Evolutionary conservation across 768 basidiomycete genomes (phyloP).

Genomic region (Xerocomellus chrysenteron): DNA sequence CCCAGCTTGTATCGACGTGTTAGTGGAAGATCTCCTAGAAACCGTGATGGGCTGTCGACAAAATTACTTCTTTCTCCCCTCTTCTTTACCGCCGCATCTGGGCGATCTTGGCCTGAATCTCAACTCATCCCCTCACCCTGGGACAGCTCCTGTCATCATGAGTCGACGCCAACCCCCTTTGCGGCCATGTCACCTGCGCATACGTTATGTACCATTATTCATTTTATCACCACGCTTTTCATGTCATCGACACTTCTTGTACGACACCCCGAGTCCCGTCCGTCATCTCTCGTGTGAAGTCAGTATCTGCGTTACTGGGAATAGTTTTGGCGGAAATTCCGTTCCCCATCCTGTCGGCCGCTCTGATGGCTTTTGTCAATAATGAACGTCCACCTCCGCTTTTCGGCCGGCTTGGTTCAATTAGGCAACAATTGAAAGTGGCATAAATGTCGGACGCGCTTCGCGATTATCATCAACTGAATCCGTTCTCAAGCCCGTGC

Average conservation of each 20-base stretch:
- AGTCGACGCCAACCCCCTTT: constrained; percentile 12
- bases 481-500: constrained; percentile 15
- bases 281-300: constrained; percentile 16
- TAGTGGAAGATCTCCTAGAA: constrained; percentile 21
- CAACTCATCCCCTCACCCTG: constrained; percentile 14
- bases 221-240: constrained; percentile 17
- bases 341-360: constrained; percentile 10
- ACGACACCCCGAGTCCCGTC: constrained; percentile 1
- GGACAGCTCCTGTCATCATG: constrained; percentile 24
- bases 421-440: constrained; percentile 15
- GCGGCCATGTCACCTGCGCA: constrained; percentile 12
- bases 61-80: constrained; percentile 5
- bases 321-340: constrained; percentile 10
- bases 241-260: constrained; percentile 5
- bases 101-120: constrained; percentile 19
- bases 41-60: constrained; percentile 7
- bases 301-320: constrained; percentile 16
- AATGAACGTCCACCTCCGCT: constrained; percentile 9
- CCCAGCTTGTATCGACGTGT: constrained; percentile 12
- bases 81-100: constrained; percentile 15
- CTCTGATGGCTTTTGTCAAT: constrained; percentile 5
- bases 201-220: constrained; percentile 12
- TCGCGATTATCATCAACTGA: constrained; percentile 18
- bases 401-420: constrained; percentile 3
- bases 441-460: constrained; percentile 6